Conservation (phyloP, 169 alveolate genomes). For the Cystoisospora suis region DNA sequence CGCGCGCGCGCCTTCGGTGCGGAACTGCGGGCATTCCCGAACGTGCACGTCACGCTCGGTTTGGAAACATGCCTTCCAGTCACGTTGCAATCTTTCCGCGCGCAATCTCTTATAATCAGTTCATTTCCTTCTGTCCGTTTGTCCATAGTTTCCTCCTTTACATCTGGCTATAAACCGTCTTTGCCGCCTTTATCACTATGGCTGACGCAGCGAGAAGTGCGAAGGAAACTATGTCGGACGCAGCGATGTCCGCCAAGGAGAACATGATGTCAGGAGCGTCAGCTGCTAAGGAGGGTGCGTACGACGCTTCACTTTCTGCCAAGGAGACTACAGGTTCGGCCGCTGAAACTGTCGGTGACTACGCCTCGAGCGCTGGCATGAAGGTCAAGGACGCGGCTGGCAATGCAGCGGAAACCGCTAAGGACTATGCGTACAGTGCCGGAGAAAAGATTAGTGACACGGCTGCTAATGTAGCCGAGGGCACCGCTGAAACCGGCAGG, state of each 20-base stretch:
- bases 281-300: not conserved
- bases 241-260: not conserved
- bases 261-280: not conserved
- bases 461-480: not conserved
- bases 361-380: constrained; percentile 2
- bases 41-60: no score
- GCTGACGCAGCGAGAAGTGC: no score
- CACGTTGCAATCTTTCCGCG: no score
- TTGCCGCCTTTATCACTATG: no score
- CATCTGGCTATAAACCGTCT: no score
- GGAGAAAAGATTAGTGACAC: constrained; percentile 29
- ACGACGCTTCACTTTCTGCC: not conserved
- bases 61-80: no score
- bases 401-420: not conserved
- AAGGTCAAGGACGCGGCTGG: not conserved
- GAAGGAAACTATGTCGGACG: not conserved
- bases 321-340: not conserved
- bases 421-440: constrained; percentile 2
- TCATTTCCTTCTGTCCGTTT: no score
- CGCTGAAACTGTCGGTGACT: not conserved
- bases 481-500: not conserved
- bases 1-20: no score
- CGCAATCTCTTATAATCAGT: no score
- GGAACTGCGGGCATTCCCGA: no score
- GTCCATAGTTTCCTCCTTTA: no score